Evolutionary conservation across 176 grass and related monocot species (phyloP).

Genomic region (Chloris gayana): DNA sequence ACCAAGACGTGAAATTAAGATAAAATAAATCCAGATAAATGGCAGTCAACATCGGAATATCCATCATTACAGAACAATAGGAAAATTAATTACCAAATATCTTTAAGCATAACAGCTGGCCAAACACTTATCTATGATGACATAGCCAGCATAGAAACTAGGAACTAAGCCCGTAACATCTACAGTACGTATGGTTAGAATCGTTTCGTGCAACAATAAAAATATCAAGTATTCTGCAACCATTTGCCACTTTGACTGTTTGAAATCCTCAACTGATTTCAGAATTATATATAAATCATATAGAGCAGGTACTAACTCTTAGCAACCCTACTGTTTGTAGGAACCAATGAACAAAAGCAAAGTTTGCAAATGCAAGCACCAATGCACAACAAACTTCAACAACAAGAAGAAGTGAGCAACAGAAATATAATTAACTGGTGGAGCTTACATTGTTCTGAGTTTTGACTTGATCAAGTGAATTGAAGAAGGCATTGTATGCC

Average conservation of each 20-base stretch:
- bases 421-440: slow-evolving; percentile 36
- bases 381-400: background rate
- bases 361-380: background rate
- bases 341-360: background rate
- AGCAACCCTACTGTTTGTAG: background rate
- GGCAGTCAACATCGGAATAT: background rate
- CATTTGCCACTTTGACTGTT: background rate
- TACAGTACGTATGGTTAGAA: background rate
- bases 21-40: background rate
- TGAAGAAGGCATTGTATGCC: slow-evolving; percentile 84
- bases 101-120: background rate
- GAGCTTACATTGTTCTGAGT: slow-evolving; percentile 94
- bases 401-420: background rate
- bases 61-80: slow-evolving; percentile 3
- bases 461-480: slow-evolving; percentile 99
- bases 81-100: background rate
- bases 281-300: too few relatives aligned
- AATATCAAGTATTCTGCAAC: background rate
- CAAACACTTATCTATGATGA: background rate
- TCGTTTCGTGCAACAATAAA: background rate
- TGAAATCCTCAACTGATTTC: background rate
- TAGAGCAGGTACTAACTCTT: background rate
- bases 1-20: slow-evolving; percentile 29
- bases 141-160: background rate
- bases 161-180: background rate